Evolutionary conservation across 495 filamentous ascomycete species (phyloP).

Genomic region (Amorphotheca resinae): DNA sequence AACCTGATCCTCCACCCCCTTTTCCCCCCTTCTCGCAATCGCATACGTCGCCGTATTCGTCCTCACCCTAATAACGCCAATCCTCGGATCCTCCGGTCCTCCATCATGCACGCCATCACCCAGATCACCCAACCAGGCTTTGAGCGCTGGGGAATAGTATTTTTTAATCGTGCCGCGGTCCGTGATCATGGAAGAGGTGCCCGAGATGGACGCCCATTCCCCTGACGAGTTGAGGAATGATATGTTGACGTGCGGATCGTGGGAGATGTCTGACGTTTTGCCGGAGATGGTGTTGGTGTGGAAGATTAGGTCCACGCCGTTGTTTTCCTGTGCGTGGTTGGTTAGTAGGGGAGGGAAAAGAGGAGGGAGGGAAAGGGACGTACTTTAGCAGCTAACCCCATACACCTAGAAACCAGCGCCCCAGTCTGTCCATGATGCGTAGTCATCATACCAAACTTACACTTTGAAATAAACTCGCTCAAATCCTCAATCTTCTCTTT

Average conservation of each 20-base stretch:
- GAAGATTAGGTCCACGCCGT: slow-evolving; percentile 80
- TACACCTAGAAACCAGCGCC: slow-evolving; percentile 66
- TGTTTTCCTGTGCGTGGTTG: slow-evolving; percentile 44
- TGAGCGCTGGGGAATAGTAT: slow-evolving; percentile 64
- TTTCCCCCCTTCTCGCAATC: slow-evolving; percentile 36
- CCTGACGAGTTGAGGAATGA: slow-evolving; percentile 69
- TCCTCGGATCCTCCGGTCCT: slow-evolving; percentile 65
- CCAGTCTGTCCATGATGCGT: slow-evolving; percentile 45
- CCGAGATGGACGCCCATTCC: slow-evolving; percentile 67
- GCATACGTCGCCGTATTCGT: slow-evolving; percentile 51
- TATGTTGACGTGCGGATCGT: slow-evolving; percentile 71
- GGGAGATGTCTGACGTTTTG: slow-evolving; percentile 73
- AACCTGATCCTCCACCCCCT: slow-evolving; percentile 65
- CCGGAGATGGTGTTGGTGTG: slow-evolving; percentile 88
- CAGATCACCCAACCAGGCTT: slow-evolving; percentile 84
- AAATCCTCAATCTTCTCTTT: slow-evolving; percentile 74
- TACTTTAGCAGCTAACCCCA: slow-evolving; percentile 81
- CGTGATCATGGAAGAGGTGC: slow-evolving; percentile 51
- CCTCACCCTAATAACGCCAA: slow-evolving; percentile 57
- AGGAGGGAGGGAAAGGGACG: not conserved
- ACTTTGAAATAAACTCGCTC: slow-evolving; percentile 46
- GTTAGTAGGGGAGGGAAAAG: not conserved
- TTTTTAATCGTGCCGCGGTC: slow-evolving; percentile 57
- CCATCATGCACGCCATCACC: slow-evolving; percentile 84
- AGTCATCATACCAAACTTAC: slow-evolving; percentile 73